Evolutionary conservation across 2,329 filamentous ascomycete genomes (phyloP).

Genomic region (Arthroderma uncinatum): DNA sequence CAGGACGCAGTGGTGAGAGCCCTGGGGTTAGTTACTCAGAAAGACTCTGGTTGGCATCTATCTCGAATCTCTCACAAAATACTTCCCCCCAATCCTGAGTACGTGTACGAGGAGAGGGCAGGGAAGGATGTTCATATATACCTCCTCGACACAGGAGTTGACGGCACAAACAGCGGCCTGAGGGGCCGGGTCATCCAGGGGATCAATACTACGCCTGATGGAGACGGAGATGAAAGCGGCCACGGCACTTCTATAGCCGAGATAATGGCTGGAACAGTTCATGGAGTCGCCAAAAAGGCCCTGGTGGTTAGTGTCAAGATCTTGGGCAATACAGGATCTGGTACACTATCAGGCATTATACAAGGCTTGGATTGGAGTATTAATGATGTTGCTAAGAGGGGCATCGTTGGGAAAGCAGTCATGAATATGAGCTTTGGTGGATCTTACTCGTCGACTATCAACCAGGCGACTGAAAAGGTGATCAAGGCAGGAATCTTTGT

Average conservation of each 20-base stretch:
- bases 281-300: slow-evolving; percentile 30
- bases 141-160: slow-evolving; percentile 30
- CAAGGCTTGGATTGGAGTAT: slow-evolving; percentile 37
- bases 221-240: slow-evolving; percentile 20
- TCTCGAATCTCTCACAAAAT: slow-evolving; percentile 25
- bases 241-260: slow-evolving; percentile 33
- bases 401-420: slow-evolving; percentile 21
- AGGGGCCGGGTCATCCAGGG: slow-evolving; percentile 27
- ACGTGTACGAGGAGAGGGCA: slow-evolving; percentile 26
- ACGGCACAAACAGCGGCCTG: slow-evolving; percentile 25
- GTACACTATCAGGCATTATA: slow-evolving; percentile 38
- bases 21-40: slow-evolving; percentile 11
- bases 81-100: slow-evolving; percentile 19
- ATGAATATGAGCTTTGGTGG: slow-evolving; percentile 31
- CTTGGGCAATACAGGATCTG: slow-evolving; percentile 36
- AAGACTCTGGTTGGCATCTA: slow-evolving; percentile 25
- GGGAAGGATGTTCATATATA: slow-evolving; percentile 28
- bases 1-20: slow-evolving; percentile 8
- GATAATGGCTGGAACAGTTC: slow-evolving; percentile 25
- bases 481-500: slow-evolving; percentile 30
- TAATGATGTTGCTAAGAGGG: slow-evolving; percentile 23
- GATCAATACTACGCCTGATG: slow-evolving; percentile 22
- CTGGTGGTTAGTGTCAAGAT: slow-evolving; percentile 40
- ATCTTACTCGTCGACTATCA: slow-evolving; percentile 26
- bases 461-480: slow-evolving; percentile 29